A percentile compares a stretch with the other conserved stretches of the same genome.
phyloP scores from a whole-genome alignment of 2,329 filamentous ascomycete species.

The Sporothrix dimorphospora region DNA sequence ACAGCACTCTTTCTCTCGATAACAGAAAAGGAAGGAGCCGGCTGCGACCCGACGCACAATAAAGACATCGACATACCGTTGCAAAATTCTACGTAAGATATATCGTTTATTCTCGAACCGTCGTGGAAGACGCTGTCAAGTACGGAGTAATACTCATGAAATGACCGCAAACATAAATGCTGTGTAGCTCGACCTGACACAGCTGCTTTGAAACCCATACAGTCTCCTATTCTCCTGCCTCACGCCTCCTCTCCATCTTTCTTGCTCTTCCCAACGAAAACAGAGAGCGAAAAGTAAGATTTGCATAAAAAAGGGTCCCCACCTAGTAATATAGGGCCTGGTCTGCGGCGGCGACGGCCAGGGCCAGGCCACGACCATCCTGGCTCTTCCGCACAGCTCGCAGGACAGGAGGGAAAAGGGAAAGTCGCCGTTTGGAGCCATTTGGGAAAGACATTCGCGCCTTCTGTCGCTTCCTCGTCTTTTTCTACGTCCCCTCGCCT shows the following conservation, averaged over 20 bases:
- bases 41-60: neutral
- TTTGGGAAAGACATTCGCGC: neutral
- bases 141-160: too few relatives aligned
- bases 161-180: neutral
- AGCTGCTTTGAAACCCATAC: slow-evolving; percentile 26
- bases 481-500: neutral
- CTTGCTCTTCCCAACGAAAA: neutral
- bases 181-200: slow-evolving; percentile 25
- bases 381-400: neutral
- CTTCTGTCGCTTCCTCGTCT: slow-evolving; percentile 8
- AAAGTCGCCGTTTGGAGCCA: neutral
- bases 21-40: neutral
- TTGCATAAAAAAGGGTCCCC: slow-evolving; percentile 25
- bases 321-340: slow-evolving; percentile 17
- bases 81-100: neutral
- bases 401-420: neutral
- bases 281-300: slow-evolving; percentile 19
- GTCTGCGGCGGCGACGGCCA: neutral
- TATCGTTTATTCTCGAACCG: neutral
- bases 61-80: neutral
- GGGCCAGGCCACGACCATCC: neutral
- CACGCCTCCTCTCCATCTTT: neutral
- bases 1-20: neutral
- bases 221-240: neutral
- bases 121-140: neutral